A percentile compares a stretch with the other conserved stretches of the same genome.
Conservation (phyloP, 2,329 filamentous ascomycete species). For the Colletotrichum liriopes region DNA sequence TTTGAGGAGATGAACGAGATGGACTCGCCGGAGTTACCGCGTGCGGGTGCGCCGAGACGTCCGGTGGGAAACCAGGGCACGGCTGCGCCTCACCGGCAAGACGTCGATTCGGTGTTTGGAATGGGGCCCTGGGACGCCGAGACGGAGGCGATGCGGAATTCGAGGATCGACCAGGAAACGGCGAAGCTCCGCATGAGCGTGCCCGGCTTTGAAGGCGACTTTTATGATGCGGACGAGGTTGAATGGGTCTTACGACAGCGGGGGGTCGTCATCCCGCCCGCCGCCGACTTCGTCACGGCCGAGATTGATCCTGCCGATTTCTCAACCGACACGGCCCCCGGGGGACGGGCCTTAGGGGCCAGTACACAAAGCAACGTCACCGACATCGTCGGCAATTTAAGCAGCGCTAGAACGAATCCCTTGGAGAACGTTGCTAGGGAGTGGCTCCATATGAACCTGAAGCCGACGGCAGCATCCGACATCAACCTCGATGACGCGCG, state of each 20-base stretch:
- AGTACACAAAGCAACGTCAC: not conserved
- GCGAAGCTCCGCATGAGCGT: conserved; percentile 67
- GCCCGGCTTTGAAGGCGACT: conserved; percentile 79
- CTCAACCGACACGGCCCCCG: conserved; percentile 5
- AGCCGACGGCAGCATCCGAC: conserved; percentile 2
- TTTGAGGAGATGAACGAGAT: conserved; percentile 55
- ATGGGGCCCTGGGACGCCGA: conserved; percentile 65
- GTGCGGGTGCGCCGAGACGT: conserved; percentile 16
- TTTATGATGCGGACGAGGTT: conserved; percentile 84
- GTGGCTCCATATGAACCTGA: not conserved
- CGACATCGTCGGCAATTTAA: not conserved
- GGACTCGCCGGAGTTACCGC: conserved; percentile 7
- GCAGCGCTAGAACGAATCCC: not conserved
- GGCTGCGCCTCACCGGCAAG: conserved; percentile 48
- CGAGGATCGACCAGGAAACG: conserved; percentile 54
- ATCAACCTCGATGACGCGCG: conserved; percentile 5
- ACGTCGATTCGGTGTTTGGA: conserved; percentile 49
- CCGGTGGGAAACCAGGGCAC: conserved; percentile 58
- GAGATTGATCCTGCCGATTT: conserved; percentile 67
- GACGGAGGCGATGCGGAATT: conserved; percentile 58
- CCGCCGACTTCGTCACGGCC: conserved; percentile 72
- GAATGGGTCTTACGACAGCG: conserved; percentile 79
- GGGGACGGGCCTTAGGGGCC: not conserved
- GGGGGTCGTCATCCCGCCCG: conserved; percentile 74
- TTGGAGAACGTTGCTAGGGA: not conserved